Conservation (phyloP, 768 basidiomycete species). For the Auriscalpium microsporum region DNA sequence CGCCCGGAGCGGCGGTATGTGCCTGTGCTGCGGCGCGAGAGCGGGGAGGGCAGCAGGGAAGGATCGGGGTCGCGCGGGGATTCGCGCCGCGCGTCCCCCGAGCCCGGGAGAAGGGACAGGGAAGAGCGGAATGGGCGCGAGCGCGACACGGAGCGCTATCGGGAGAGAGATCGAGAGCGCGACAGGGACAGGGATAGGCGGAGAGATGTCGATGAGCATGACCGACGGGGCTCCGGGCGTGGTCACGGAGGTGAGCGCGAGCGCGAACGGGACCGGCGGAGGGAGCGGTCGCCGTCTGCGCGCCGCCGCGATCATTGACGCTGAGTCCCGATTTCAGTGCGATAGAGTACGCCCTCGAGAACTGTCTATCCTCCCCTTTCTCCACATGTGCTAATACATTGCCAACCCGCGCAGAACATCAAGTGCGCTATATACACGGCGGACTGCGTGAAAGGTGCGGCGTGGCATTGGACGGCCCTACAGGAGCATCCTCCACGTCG, state of each 20-base stretch:
- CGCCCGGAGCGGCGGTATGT: conserved; percentile 71
- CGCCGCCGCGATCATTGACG: not conserved
- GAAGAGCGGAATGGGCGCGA: not conserved
- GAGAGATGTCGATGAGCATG: not conserved
- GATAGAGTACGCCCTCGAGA: not conserved
- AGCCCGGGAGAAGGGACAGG: not conserved
- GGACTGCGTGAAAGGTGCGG: too few species aligned
- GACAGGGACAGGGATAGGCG: not conserved
- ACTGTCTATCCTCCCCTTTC: too few species aligned
- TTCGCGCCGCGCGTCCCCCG: not conserved
- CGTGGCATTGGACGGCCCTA: too few species aligned
- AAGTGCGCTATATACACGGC: too few species aligned
- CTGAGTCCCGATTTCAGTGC: not conserved
- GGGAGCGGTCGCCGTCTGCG: conserved; percentile 6
- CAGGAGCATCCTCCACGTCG: too few species aligned
- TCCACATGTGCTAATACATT: too few species aligned
- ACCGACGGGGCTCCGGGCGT: not conserved
- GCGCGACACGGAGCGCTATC: not conserved
- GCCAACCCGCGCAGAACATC: too few species aligned
- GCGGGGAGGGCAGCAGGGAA: conserved; percentile 15
- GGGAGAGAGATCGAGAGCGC: not conserved
- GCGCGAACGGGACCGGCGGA: conserved; percentile 18
- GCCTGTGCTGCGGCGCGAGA: conserved; percentile 69
- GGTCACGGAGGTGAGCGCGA: not conserved
- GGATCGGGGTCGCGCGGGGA: not conserved